Evolutionary conservation across 768 basidiomycete species (phyloP), one percentile per base, ranked within the genome.

Genomic region (Mycena albidolilacea): DNA sequence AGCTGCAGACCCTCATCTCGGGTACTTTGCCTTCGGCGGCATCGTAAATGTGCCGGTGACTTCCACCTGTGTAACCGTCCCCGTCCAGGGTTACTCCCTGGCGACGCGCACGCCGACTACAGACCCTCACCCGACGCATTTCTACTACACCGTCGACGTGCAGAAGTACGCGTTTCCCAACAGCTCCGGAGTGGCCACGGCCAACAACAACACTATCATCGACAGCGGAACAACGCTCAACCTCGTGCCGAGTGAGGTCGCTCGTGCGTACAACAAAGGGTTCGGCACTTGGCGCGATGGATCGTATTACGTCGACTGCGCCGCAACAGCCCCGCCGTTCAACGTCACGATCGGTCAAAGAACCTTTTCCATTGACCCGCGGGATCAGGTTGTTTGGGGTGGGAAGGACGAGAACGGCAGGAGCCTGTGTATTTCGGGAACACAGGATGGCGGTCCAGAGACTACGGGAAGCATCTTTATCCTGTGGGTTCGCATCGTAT

Each of bases 211-310:
- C 15, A 74, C 73, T 0, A 70, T 74, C 30, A 5, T 74, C 38
- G 73, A 74, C 62, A 52, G 64, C 39, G 77, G 78, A n/a, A 79
- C 78, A 30, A 78, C 78, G 30, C 62, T 79, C 2, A 71, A 73
- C 59, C 75, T 71, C 39, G 43, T 79, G 3, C 78, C 78, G 1
- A 76, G 71, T n/a, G 55, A 65, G 2, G 68, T 79, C 23, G 78
- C 77, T 35, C 50, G 48, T 0, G 77, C 74, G 43, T 77, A 75
- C 41, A 75, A 72, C 17, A 70, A 68, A 35, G 68, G 38, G 11
- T 76, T 66, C 30, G 69, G 35, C 10, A 72, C 72, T 19, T 73
- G 71, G 54, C 69, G 66, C 43, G 39, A 6, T 7, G 77, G 72
- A 11, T 15, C 41, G 21, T 79, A 74, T 55, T 66, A 73, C 12